phyloP scores from a whole-genome alignment of 202 grass and related monocot species.

The Panicum virgatum region DNA sequence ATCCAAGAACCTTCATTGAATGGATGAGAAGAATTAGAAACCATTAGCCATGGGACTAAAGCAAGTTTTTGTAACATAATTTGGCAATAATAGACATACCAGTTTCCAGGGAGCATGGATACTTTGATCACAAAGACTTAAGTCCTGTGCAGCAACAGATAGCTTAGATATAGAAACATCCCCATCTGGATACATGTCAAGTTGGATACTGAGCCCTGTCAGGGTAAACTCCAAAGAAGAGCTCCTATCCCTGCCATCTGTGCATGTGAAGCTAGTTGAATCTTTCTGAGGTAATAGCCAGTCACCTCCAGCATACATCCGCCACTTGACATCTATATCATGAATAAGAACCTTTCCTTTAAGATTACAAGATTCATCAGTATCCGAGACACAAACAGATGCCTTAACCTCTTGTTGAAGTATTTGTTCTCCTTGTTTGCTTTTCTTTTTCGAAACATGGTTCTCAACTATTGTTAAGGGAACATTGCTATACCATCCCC shows the following conservation, averaged over 20 bases:
- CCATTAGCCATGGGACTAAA: constrained; percentile 17
- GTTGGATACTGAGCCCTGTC: constrained; percentile 67
- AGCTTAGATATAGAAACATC: constrained; percentile 81
- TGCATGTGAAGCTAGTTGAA: constrained; percentile 16
- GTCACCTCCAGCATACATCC: constrained; percentile 79
- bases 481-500: constrained; percentile 75
- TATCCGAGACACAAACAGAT: constrained; percentile 46
- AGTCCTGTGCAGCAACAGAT: constrained; percentile 58
- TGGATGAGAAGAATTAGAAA: constrained; percentile 40
- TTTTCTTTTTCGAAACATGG: constrained; percentile 71
- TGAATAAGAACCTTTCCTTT: constrained; percentile 81
- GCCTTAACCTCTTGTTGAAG: constrained; percentile 45
- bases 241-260: constrained; percentile 67
- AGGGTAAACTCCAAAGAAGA: constrained; percentile 71
- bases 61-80: constrained; percentile 21
- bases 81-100: constrained; percentile 51
- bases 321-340: constrained; percentile 83
- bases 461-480: constrained; percentile 81
- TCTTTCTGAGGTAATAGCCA: constrained; percentile 61
- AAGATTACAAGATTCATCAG: constrained; percentile 52
- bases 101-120: constrained; percentile 90
- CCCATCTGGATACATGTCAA: constrained; percentile 90
- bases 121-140: constrained; percentile 85
- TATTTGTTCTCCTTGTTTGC: constrained; percentile 28
- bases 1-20: constrained; percentile 76